A percentile compares a stretch with the other conserved stretches of the same genome.
These are phyloP conservation scores for Tricholoma sp. DNA, from an alignment of 768 basidiomycete species.

Conservation along the genomic window DNA sequence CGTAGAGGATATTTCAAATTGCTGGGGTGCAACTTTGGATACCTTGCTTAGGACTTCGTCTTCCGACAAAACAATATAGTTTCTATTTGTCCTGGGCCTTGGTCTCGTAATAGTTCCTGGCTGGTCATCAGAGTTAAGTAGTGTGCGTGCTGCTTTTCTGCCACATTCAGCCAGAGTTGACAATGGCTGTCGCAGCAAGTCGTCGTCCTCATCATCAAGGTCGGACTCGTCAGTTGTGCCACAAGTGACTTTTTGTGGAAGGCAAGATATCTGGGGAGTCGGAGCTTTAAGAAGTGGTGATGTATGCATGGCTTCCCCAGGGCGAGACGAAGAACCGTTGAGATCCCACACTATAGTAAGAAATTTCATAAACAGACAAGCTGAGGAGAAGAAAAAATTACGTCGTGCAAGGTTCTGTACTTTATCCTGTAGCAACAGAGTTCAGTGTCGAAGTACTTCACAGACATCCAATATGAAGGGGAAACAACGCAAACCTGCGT, in stretches of 20 bases:
- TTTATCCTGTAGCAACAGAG: slow-evolving; percentile 14
- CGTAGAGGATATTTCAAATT: background rate
- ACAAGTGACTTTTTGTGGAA: background rate
- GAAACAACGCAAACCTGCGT: slow-evolving; percentile 15
- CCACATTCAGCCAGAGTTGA: background rate
- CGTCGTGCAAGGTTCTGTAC: slow-evolving; percentile 20
- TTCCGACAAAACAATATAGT: slow-evolving; percentile 11
- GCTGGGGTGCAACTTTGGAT: background rate
- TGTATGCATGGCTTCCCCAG: slow-evolving; percentile 1
- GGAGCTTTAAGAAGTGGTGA: slow-evolving; percentile 1
- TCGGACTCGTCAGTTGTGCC: background rate
- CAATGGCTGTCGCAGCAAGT: background rate
- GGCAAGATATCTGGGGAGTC: background rate
- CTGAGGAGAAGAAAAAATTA: slow-evolving; percentile 3
- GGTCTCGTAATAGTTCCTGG: slow-evolving; percentile 1
- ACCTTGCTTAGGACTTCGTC: slow-evolving; percentile 6
- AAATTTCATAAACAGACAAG: background rate
- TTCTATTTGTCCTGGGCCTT: slow-evolving; percentile 7
- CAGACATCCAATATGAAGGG: background rate
- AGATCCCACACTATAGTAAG: slow-evolving; percentile 9
- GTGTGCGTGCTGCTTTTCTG: background rate
- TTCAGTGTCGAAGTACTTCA: background rate
- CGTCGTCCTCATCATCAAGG: background rate
- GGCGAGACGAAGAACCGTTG: slow-evolving; percentile 6
- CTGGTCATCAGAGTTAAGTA: slow-evolving; percentile 8